These are phyloP conservation scores for Limnanthes douglasii DNA, from an alignment of 345 rosid genomes.

Conservation along the genomic window DNA sequence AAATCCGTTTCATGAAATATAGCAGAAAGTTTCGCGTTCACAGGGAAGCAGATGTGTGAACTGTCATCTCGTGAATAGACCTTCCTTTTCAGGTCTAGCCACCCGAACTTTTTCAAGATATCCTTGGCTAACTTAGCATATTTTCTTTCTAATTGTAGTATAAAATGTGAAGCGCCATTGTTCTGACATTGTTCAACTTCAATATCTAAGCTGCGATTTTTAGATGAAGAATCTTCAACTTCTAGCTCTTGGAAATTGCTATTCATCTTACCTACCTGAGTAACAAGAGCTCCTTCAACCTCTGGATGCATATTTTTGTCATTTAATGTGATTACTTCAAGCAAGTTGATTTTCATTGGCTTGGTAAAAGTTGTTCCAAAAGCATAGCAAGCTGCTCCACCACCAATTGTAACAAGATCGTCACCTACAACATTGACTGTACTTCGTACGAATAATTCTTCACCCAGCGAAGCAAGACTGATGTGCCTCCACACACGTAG, in stretches of 20 bases:
- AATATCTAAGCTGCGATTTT: constrained; percentile 8
- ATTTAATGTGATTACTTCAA: constrained; percentile 16
- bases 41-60: constrained; percentile 56
- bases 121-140: constrained; percentile 73
- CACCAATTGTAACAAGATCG: constrained; percentile 70
- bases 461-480: constrained; percentile 38
- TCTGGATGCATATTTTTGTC: constrained; percentile 11
- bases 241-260: constrained; percentile 9
- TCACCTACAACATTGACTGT: constrained; percentile 55
- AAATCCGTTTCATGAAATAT: constrained; percentile 23
- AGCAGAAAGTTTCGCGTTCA: constrained; percentile 42
- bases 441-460: constrained; percentile 61
- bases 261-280: no score
- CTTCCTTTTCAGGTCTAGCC: constrained; percentile 81
- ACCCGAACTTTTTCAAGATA: constrained; percentile 63
- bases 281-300: constrained; percentile 11
- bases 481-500: constrained; percentile 45
- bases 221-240: constrained; percentile 13
- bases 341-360: constrained; percentile 57
- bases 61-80: constrained; percentile 34
- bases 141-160: constrained; percentile 42
- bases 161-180: constrained; percentile 17
- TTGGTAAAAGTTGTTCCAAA: constrained; percentile 91
- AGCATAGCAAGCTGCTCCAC: constrained; percentile 95
- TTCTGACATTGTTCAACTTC: constrained; percentile 9